phyloP scores from a whole-genome alignment of 305 asterid genomes.

The Andrographis paniculata region DNA sequence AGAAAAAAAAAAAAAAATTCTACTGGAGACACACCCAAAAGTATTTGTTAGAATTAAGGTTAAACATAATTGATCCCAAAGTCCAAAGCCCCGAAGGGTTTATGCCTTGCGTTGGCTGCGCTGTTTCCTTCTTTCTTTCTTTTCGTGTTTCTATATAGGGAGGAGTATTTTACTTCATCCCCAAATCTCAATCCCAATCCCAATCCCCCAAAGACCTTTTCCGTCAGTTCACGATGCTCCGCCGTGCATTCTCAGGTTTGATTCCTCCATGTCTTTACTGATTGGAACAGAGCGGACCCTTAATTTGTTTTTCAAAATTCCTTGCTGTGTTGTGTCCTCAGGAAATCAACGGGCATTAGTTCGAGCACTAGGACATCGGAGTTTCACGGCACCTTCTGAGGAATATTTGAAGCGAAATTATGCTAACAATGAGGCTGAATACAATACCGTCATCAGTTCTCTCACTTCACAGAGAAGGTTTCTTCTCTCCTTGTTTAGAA shows the following conservation, averaged over 20 bases:
- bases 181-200: not conserved
- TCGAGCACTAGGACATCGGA: slow-evolving; percentile 56
- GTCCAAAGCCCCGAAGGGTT: too few relatives aligned
- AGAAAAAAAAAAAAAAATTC: too few relatives aligned
- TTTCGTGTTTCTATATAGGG: too few relatives aligned
- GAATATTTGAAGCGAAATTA: slow-evolving; percentile 67
- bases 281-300: not conserved
- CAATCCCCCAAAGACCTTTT: slow-evolving; percentile 12
- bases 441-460: slow-evolving; percentile 69
- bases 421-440: slow-evolving; percentile 71
- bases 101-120: too few relatives aligned
- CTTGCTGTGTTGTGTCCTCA: slow-evolving; percentile 9
- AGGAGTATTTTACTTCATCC: too few relatives aligned
- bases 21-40: too few relatives aligned
- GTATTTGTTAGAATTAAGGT: too few relatives aligned
- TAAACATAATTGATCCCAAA: too few relatives aligned
- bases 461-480: slow-evolving; percentile 66
- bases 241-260: slow-evolving; percentile 48
- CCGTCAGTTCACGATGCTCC: slow-evolving; percentile 48
- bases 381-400: slow-evolving; percentile 48
- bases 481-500: too few relatives aligned
- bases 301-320: not conserved
- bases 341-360: slow-evolving; percentile 39
- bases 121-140: too few relatives aligned
- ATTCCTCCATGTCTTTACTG: not conserved